Conservation (phyloP, 768 basidiomycete genomes). For the Naganishia antarctica region DNA sequence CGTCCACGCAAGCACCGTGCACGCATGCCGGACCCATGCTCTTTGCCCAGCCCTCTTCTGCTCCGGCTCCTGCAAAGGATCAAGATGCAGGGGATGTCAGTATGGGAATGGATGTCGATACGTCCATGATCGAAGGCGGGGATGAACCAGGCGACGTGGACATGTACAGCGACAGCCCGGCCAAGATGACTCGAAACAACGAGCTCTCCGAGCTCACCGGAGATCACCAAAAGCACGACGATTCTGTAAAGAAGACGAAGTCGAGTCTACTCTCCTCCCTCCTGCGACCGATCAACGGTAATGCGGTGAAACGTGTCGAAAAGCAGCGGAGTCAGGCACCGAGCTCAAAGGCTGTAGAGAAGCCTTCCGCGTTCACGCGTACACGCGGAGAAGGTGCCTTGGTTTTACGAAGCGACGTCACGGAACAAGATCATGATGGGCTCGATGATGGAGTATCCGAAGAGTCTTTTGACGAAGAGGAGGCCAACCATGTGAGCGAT, state of each 20-base stretch:
- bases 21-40: slow-evolving; percentile 22
- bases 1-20: background rate
- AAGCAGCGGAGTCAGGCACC: slow-evolving; percentile 33
- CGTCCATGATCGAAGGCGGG: background rate
- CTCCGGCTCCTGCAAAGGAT: too few species aligned
- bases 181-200: slow-evolving; percentile 2
- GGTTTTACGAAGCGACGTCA: background rate
- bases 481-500: background rate
- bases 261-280: background rate
- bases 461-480: slow-evolving; percentile 2
- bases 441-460: background rate
- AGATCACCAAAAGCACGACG: too few species aligned
- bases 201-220: too few species aligned
- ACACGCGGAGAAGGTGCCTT: background rate
- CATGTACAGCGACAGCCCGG: slow-evolving; percentile 27
- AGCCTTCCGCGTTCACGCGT: background rate
- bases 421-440: too few species aligned
- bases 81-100: slow-evolving; percentile 10
- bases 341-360: background rate
- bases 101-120: slow-evolving; percentile 22
- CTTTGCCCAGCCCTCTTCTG: slow-evolving; percentile 12
- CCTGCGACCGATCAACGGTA: slow-evolving; percentile 14
- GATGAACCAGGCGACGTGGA: slow-evolving; percentile 24
- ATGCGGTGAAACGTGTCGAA: slow-evolving; percentile 31
- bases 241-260: too few species aligned